Conservation (phyloP, 441 rosid genomes). For the Isatis lusitanica region DNA sequence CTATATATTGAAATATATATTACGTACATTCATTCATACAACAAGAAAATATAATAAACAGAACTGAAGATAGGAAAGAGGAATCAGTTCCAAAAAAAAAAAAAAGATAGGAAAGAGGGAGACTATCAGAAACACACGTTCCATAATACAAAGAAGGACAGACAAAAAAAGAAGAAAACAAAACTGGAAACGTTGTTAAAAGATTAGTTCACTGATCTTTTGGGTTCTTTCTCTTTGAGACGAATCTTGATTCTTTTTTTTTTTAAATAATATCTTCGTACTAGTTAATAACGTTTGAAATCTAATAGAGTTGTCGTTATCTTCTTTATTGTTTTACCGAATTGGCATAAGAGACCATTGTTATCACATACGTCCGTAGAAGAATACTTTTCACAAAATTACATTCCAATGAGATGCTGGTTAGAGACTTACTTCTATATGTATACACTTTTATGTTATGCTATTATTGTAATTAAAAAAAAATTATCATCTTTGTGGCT, state of each 20-base stretch:
- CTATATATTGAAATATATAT: no score
- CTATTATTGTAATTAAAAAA: no score
- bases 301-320: neutral
- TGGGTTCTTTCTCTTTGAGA: conserved; percentile 17
- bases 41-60: neutral
- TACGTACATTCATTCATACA: neutral
- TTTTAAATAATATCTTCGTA: neutral
- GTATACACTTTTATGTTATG: no score
- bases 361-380: neutral
- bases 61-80: no score
- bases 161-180: conserved; percentile 48
- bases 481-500: no score
- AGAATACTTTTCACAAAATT: neutral
- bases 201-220: conserved; percentile 8
- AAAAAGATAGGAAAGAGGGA: neutral
- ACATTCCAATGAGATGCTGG: no score
- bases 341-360: neutral
- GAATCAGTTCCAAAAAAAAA: no score
- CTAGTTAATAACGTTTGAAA: neutral
- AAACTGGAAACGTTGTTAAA: conserved; percentile 31
- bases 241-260: conserved; percentile 2
- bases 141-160: conserved; percentile 18
- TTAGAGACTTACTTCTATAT: no score
- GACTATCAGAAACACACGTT: conserved; percentile 28
- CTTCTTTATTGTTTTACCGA: neutral